Conservation (phyloP, 1,284 basidiomycete species). For the Boletus calvinii region DNA sequence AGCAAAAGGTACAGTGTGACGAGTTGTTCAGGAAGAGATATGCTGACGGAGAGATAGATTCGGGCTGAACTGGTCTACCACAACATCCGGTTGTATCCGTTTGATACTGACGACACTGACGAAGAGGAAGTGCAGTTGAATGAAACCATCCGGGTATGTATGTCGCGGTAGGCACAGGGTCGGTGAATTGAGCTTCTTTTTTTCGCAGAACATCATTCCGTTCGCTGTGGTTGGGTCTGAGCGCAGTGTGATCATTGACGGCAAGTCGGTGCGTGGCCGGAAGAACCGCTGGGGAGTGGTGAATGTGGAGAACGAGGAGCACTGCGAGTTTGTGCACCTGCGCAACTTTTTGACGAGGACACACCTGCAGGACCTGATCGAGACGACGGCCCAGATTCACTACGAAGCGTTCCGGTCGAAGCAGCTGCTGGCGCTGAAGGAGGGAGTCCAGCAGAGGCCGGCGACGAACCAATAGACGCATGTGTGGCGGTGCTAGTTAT, state of each 20-base stretch:
- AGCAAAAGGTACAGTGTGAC: conserved; percentile 65
- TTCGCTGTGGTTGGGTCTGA: conserved; percentile 98
- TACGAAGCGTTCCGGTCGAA: conserved; percentile 99
- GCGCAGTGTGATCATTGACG: conserved; percentile 91
- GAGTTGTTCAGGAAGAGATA: background rate
- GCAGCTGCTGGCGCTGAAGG: conserved; percentile 92
- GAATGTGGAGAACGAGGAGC: conserved; percentile 94
- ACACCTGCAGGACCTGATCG: conserved; percentile 97
- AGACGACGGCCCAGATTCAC: conserved; percentile 98
- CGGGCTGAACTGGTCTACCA: conserved; percentile 91
- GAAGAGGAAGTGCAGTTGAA: conserved; percentile 91
- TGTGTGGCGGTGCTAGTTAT: conserved; percentile 13
- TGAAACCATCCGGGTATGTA: conserved; percentile 81
- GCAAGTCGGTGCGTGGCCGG: conserved; percentile 91
- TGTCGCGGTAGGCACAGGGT: background rate
- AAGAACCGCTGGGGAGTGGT: conserved; percentile 99
- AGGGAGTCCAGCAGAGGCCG: conserved; percentile 65
- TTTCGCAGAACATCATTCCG: conserved; percentile 80
- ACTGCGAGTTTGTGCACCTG: conserved; percentile 98
- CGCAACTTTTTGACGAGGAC: conserved; percentile 97
- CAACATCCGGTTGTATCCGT: conserved; percentile 95
- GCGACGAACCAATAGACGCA: conserved; percentile 29
- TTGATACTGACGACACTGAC: conserved; percentile 95
- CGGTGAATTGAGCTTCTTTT: conserved; percentile 6
- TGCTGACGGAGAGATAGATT: conserved; percentile 54